These are phyloP conservation scores for Scheffersomyces amazonensis DNA, from an alignment of 805 yeast genomes.

Conservation along the genomic window DNA sequence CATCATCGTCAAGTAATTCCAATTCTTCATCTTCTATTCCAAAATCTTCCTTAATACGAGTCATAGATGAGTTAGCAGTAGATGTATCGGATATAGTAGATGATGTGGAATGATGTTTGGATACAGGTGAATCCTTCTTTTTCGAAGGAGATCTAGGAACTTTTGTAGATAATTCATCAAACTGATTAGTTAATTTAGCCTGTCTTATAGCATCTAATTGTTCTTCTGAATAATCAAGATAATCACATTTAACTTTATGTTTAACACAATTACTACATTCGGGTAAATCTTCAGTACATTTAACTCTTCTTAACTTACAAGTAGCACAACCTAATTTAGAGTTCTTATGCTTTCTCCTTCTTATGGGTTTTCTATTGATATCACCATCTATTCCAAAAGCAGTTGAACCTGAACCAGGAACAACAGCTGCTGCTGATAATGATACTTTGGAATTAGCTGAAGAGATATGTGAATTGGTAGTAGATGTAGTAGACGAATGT, in stretches of 20 bases:
- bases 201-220: constrained; percentile 25
- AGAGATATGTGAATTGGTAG: too few species aligned
- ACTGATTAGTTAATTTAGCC: constrained; percentile 2
- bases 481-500: too few species aligned
- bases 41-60: too few species aligned
- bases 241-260: constrained; percentile 38
- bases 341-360: constrained; percentile 30
- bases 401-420: too few species aligned
- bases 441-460: too few species aligned
- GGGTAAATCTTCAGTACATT: constrained; percentile 43
- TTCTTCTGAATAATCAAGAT: constrained; percentile 30
- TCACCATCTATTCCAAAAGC: too few species aligned
- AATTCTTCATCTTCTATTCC: too few species aligned
- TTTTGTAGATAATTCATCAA: constrained; percentile 1
- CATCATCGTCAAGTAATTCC: not conserved
- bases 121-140: too few species aligned
- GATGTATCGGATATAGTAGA: not conserved
- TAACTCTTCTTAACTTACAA: constrained; percentile 49
- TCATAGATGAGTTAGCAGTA: not conserved
- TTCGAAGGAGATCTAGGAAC: too few species aligned
- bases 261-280: constrained; percentile 38
- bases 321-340: constrained; percentile 46
- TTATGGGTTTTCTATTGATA: too few species aligned
- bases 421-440: too few species aligned
- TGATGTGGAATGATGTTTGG: not conserved